These are phyloP conservation scores for Microdochium trichocladiopsis DNA, from an alignment of 2,329 filamentous ascomycete genomes.

Conservation along the genomic window DNA sequence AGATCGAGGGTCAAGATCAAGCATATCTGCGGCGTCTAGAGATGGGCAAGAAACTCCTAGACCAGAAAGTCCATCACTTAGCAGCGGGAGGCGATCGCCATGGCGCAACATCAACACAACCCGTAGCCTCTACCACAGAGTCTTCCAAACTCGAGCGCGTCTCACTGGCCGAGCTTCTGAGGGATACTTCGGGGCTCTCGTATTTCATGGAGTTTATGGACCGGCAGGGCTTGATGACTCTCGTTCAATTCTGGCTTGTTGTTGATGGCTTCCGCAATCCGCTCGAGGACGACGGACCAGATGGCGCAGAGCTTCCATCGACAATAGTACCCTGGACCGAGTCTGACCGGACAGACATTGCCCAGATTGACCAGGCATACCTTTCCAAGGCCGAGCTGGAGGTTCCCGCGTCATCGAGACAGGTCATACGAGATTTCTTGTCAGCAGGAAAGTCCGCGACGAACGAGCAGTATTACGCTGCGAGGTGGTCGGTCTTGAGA, in stretches of 20 bases:
- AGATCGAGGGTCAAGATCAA: constrained; percentile 71
- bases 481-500: constrained; percentile 71
- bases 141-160: constrained; percentile 67
- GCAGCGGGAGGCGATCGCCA: constrained; percentile 56
- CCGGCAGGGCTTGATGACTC: constrained; percentile 72
- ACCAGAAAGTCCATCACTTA: constrained; percentile 81
- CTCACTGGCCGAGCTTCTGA: constrained; percentile 76
- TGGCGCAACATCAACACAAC: constrained; percentile 19
- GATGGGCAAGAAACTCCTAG: constrained; percentile 82
- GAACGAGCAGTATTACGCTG: constrained; percentile 73
- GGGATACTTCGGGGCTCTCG: constrained; percentile 82
- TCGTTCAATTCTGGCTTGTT: constrained; percentile 97
- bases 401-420: constrained; percentile 61
- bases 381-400: constrained; percentile 75
- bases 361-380: constrained; percentile 88
- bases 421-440: constrained; percentile 70
- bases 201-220: constrained; percentile 99
- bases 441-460: constrained; percentile 70
- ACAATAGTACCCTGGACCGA: constrained; percentile 67
- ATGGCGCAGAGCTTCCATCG: constrained; percentile 56
- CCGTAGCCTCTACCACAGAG: constrained; percentile 17
- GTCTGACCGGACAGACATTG: constrained; percentile 79
- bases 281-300: constrained; percentile 73
- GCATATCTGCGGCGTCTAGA: constrained; percentile 85
- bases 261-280: constrained; percentile 95